These are phyloP conservation scores for Gigaspora rosea DNA, from an alignment of 192 early-diverging fungal species.

Conservation along the genomic window DNA sequence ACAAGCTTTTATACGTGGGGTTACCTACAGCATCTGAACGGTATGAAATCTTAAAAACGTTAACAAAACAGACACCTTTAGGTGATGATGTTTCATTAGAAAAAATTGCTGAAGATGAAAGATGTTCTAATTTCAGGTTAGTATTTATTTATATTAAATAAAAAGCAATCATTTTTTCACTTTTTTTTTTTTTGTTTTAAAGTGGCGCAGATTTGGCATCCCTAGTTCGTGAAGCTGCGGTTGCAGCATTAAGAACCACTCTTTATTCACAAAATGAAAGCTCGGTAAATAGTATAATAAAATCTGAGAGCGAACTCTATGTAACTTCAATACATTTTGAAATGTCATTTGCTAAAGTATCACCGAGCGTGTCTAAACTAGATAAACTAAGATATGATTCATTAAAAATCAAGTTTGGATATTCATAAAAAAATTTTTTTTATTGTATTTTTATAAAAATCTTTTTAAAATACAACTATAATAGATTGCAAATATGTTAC, in stretches of 20 bases:
- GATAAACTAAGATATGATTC: slow-evolving; percentile 52
- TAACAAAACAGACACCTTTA: slow-evolving; percentile 80
- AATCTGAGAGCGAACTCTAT: slow-evolving; percentile 44
- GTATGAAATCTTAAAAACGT: slow-evolving; percentile 79
- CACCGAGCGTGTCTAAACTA: slow-evolving; percentile 75
- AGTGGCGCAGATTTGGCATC: slow-evolving; percentile 80
- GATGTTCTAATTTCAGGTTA: slow-evolving; percentile 66
- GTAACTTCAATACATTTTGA: slow-evolving; percentile 72
- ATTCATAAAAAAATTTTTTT: no score
- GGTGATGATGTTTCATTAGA: slow-evolving; percentile 56
- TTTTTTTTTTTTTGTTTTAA: neutral
- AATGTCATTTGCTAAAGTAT: slow-evolving; percentile 75
- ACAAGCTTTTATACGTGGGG: slow-evolving; percentile 97
- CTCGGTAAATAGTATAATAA: slow-evolving; percentile 15
- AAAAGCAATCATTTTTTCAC: neutral
- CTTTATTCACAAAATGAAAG: slow-evolving; percentile 51
- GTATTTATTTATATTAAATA: neutral
- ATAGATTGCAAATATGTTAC: no score
- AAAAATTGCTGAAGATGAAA: slow-evolving; percentile 59
- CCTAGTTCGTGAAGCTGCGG: slow-evolving; percentile 77
- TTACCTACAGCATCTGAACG: slow-evolving; percentile 81
- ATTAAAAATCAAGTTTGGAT: slow-evolving; percentile 42
- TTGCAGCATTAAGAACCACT: slow-evolving; percentile 70
- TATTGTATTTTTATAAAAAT: no score
- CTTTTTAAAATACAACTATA: no score